Percentiles rank a stretch among this genome's conserved stretches.
Evolutionary conservation across 345 rosid species (phyloP).

Genomic region (Boechera stricta): DNA sequence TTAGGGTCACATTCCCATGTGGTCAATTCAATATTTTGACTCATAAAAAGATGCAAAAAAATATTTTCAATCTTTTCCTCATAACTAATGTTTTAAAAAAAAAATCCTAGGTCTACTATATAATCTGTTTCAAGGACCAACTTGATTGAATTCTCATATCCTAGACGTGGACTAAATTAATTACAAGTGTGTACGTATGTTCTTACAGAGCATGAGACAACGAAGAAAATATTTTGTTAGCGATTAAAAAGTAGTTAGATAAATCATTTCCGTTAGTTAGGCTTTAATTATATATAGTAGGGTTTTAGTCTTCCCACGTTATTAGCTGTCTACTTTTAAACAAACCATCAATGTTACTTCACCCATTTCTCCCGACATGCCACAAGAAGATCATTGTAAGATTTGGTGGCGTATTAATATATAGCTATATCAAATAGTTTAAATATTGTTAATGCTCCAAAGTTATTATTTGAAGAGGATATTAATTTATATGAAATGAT

Average conservation of each 20-base stretch:
- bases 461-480: slow-evolving; percentile 10
- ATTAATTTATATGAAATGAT: slow-evolving; percentile 24
- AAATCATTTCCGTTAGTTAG: slow-evolving; percentile 15
- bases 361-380: slow-evolving; percentile 47
- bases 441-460: slow-evolving; percentile 12
- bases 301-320: slow-evolving; percentile 36
- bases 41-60: slow-evolving; percentile 20
- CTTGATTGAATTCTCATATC: slow-evolving; percentile 38
- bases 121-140: slow-evolving; percentile 27
- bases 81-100: not conserved
- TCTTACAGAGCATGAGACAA: not conserved
- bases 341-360: slow-evolving; percentile 42
- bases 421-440: slow-evolving; percentile 3
- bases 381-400: slow-evolving; percentile 42
- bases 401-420: slow-evolving; percentile 38
- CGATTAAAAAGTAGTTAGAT: slow-evolving; percentile 8
- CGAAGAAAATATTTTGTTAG: slow-evolving; percentile 21
- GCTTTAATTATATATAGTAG: slow-evolving; percentile 37
- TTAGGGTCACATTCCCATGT: slow-evolving; percentile 31
- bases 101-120: not conserved
- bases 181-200: not conserved
- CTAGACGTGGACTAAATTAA: slow-evolving; percentile 29
- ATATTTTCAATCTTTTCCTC: slow-evolving; percentile 17
- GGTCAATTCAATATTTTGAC: slow-evolving; percentile 39
- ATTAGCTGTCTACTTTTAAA: slow-evolving; percentile 45